Base-by-base conservation (phyloP, 1,284 basidiomycete species). In the Pseudozyma thailandica region DNA sequence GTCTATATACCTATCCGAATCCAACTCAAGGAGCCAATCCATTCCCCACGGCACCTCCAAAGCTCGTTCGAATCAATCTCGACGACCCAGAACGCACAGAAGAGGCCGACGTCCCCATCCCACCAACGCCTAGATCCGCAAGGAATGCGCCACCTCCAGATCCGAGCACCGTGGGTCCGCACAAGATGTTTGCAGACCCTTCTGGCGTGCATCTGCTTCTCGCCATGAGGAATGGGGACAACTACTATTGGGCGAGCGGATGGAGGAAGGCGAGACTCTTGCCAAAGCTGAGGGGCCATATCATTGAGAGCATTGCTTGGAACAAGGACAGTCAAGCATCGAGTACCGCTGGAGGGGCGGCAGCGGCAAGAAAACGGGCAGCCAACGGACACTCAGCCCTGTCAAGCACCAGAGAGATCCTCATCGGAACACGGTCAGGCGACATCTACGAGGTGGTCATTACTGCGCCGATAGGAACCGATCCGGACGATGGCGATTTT, bases 291-390 rank as follows among this genome's bases (percentile, higher is more conserved):
- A 90, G 92, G 81, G 91, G 94, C 85, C 86, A 92, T 74, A 64
- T 81, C 46, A 90, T 98, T 69, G 92, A 94, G 78, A 90, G 92
- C 64, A 87, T 97, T n/a, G 92, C 92, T 0, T 98, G 95, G 95
- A 93, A 94, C 77, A 57, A 51, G 50, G 45, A 48, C 8, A 45
- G 31, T 28, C 46, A 45, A 26, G 43, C 27, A 1, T 26, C 48
- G 15, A 21, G 18, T 8, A 25, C 49, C 9, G 15, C 20, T 5
- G 20, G 16, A 41, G 23, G 26, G 4, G 23, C 50, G 1, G 20
- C 52, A 3, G 37, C 30, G 12, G 44, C 62, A 15, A 44, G 42
- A 20, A 70, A 55, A 18, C 55, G 48, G 16, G 47, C 23, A 30
- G 31, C 28, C 27, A 53, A 43, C 47, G 21, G 6, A 10, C 50